phyloP scores from a whole-genome alignment of 176 grass and related monocot genomes.

The Musa acuminata region DNA sequence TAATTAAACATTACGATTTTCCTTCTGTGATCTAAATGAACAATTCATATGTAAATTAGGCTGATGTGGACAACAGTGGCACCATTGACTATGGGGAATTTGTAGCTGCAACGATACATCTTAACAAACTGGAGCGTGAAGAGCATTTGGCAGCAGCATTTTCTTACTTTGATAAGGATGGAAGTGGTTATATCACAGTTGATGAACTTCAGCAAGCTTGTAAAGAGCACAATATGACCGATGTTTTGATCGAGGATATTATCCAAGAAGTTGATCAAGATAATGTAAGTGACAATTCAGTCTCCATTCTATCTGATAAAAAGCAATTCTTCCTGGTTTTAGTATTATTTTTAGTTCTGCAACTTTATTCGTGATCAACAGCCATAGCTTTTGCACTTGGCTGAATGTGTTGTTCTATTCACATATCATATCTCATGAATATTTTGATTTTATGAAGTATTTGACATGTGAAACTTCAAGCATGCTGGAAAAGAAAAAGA shows the following conservation, averaged over 20 bases:
- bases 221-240: slow-evolving; percentile 57
- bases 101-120: slow-evolving; percentile 56
- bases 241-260: slow-evolving; percentile 53
- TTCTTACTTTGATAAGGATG: slow-evolving; percentile 33
- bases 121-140: slow-evolving; percentile 70
- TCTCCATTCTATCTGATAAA: neutral
- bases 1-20: neutral
- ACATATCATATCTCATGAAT: no score
- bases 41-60: slow-evolving; percentile 14
- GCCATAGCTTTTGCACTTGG: no score
- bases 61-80: slow-evolving; percentile 50
- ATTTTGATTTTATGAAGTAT: no score
- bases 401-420: no score
- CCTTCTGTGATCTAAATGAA: neutral
- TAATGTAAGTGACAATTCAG: slow-evolving; percentile 23
- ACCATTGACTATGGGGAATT: slow-evolving; percentile 75
- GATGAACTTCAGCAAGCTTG: slow-evolving; percentile 80
- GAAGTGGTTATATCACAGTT: slow-evolving; percentile 39
- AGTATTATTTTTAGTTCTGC: no score
- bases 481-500: no score
- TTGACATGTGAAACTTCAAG: no score
- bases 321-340: no score
- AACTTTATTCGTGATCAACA: no score
- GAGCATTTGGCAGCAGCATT: slow-evolving; percentile 55
- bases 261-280: slow-evolving; percentile 72